A percentile compares a stretch with the other conserved stretches of the same genome.
These are phyloP conservation scores for Tolypocladium sp. DNA, from an alignment of 2,329 filamentous ascomycete genomes.

Conservation along the genomic window DNA sequence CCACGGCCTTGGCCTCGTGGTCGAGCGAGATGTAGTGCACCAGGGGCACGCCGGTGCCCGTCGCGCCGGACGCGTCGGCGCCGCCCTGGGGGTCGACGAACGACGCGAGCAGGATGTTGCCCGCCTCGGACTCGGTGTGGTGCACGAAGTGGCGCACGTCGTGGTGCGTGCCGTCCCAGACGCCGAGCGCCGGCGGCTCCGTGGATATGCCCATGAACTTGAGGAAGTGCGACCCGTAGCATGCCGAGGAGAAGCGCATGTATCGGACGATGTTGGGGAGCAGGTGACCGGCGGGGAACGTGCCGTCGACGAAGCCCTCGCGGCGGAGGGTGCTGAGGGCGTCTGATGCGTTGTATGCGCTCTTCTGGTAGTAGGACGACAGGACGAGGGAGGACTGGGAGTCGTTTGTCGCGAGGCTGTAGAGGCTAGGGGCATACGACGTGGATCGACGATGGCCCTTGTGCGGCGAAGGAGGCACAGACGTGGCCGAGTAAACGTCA, in stretches of 20 bases:
- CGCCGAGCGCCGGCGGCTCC: conserved; percentile 32
- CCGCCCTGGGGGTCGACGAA: conserved; percentile 63
- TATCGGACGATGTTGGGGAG: conserved; percentile 55
- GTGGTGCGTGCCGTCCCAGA: conserved; percentile 41
- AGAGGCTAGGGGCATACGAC: conserved; percentile 43
- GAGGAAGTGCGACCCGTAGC: conserved; percentile 55
- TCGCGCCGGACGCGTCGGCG: conserved; percentile 54
- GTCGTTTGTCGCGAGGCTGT: conserved; percentile 48
- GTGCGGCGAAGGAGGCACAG: conserved; percentile 12
- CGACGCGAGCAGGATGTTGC: conserved; percentile 57
- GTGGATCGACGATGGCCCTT: conserved; percentile 13
- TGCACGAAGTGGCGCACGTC: conserved; percentile 56
- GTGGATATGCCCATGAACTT: conserved; percentile 53
- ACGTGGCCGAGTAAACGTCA: conserved; percentile 6
- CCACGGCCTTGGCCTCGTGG: conserved; percentile 61
- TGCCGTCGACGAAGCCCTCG: conserved; percentile 46
- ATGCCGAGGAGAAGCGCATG: conserved; percentile 58
- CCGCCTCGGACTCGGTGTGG: conserved; percentile 48
- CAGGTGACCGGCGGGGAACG: conserved; percentile 51
- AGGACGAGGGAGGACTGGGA: conserved; percentile 46
- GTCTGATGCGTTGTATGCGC: conserved; percentile 37
- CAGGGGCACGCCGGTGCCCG: conserved; percentile 57
- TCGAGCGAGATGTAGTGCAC: conserved; percentile 68
- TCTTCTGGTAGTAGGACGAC: conserved; percentile 38
- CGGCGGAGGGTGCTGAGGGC: conserved; percentile 38